These are phyloP conservation scores for Globisporangium abappressorium DNA, from an alignment of 352 stramenopile species.

Conservation along the genomic window DNA sequence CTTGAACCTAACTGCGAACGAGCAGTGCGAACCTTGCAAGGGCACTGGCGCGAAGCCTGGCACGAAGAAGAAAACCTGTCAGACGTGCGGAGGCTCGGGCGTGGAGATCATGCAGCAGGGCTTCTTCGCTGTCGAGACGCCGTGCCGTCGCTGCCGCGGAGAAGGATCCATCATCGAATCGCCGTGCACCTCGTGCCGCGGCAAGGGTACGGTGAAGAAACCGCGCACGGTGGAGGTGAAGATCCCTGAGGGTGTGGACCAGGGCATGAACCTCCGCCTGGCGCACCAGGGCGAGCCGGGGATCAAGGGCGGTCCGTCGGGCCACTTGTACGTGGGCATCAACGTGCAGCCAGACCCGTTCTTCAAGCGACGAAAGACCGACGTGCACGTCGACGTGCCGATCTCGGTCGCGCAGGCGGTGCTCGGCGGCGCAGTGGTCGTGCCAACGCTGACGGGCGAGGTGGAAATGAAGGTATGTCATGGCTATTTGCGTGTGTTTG, in stretches of 20 bases:
- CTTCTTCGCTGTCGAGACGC: conserved; percentile 88
- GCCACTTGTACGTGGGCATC: conserved; percentile 95
- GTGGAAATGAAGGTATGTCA: conserved; percentile 93
- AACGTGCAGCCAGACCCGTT: conserved; percentile 93
- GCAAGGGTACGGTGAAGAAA: conserved; percentile 86
- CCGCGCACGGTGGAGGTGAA: conserved; percentile 91
- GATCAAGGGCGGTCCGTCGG: conserved; percentile 79
- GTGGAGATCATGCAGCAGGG: conserved; percentile 87
- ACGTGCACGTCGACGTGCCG: conserved; percentile 94
- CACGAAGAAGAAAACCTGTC: conserved; percentile 78
- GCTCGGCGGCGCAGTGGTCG: conserved; percentile 92
- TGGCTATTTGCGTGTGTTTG: neutral
- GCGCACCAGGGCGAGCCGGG: conserved; percentile 90
- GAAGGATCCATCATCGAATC: conserved; percentile 83
- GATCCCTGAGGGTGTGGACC: conserved; percentile 94
- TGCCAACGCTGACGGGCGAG: conserved; percentile 96
- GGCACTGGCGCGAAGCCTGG: conserved; percentile 81
- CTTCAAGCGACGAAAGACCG: conserved; percentile 94
- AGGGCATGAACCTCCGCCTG: conserved; percentile 95
- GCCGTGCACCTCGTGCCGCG: conserved; percentile 74
- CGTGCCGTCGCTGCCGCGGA: conserved; percentile 80
- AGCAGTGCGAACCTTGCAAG: conserved; percentile 75
- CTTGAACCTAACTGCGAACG: conserved; percentile 76
- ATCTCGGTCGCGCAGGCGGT: conserved; percentile 93
- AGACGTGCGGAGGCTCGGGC: conserved; percentile 77